Conservation (phyloP, 2,329 filamentous ascomycete species). For the Immersiporthe knoxdaviesiana region DNA sequence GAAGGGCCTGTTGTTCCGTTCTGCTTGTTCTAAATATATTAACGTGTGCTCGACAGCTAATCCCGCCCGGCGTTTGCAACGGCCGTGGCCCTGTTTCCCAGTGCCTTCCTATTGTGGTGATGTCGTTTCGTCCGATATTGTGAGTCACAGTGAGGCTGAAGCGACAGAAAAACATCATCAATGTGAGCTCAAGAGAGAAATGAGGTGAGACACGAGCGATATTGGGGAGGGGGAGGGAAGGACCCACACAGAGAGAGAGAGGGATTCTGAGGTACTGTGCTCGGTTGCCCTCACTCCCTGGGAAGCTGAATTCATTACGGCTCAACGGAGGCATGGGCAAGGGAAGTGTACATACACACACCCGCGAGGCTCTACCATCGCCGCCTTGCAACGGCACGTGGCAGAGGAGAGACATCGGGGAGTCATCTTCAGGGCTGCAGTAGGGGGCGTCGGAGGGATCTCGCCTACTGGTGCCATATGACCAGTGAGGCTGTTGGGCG, state of each 20-base stretch:
- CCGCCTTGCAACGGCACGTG: not conserved
- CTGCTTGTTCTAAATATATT: conserved; percentile 10
- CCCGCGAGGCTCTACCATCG: not conserved
- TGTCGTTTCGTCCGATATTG: not conserved
- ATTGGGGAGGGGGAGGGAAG: too few relatives aligned
- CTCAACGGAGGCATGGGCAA: not conserved
- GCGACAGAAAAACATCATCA: not conserved
- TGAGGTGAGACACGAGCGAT: not conserved
- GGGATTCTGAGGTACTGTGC: not conserved
- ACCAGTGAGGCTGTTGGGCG: not conserved
- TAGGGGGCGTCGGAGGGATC: not conserved
- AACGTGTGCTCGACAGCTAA: not conserved
- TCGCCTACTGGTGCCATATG: not conserved
- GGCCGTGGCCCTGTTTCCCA: not conserved
- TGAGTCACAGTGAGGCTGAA: not conserved
- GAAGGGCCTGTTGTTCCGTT: not conserved
- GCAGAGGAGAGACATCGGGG: not conserved
- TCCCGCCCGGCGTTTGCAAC: not conserved
- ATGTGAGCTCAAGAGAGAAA: not conserved
- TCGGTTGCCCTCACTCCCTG: not conserved
- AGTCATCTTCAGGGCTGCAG: not conserved
- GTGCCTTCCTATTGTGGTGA: not conserved
- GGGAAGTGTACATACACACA: not conserved
- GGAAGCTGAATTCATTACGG: too few relatives aligned
- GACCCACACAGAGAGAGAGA: not conserved